Conservation (phyloP, 2,329 filamentous ascomycete species). For the Penicillium sp. region DNA sequence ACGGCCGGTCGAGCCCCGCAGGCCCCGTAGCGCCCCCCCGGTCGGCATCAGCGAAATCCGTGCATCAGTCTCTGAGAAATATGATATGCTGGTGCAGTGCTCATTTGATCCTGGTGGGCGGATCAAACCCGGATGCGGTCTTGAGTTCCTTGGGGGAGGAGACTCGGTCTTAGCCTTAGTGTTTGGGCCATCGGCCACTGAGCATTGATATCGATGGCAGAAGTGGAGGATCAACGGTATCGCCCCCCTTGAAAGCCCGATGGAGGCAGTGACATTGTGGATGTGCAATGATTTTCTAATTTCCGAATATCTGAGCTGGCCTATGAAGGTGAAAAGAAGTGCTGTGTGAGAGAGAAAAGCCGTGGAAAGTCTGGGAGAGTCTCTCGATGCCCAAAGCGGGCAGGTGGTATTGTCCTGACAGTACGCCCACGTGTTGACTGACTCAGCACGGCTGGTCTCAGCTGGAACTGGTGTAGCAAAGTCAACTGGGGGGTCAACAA, state of each 20-base stretch:
- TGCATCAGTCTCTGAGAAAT: not conserved
- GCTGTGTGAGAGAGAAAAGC: not conserved
- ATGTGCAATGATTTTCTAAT: not conserved
- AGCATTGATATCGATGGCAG: not conserved
- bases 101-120: conserved; percentile 10
- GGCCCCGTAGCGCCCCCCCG: not conserved
- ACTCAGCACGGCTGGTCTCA: not conserved
- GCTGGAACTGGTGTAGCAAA: not conserved
- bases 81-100: not conserved
- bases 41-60: not conserved
- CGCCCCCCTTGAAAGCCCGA: not conserved
- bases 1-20: not conserved
- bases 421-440: not conserved
- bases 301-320: not conserved
- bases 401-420: not conserved
- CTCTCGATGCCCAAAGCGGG: not conserved
- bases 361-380: not conserved
- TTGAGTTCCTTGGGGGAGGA: not conserved
- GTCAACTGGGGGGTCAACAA: not conserved
- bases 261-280: not conserved
- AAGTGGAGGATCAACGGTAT: not conserved
- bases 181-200: not conserved
- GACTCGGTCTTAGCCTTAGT: not conserved
- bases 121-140: conserved; percentile 2
- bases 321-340: not conserved